phyloP scores from a whole-genome alignment of 306 rosid genomes.

The Oxytropis ochrocephala region DNA sequence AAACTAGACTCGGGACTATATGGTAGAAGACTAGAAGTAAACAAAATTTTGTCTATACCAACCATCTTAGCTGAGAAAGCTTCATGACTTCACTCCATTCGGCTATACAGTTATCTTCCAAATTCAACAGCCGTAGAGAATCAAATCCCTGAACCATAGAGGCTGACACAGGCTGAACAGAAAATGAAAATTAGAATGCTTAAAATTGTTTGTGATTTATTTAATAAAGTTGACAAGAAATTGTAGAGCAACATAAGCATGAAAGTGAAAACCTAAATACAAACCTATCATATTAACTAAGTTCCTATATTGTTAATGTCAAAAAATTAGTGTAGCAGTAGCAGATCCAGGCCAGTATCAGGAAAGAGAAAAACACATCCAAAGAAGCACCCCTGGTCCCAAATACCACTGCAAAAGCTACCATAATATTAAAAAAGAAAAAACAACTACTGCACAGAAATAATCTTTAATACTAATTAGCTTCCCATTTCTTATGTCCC shows the following conservation, averaged over 20 bases:
- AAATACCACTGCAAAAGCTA: neutral
- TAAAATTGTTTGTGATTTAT: conserved; percentile 3
- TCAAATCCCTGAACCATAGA: conserved; percentile 73
- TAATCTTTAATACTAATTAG: neutral
- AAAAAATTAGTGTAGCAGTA: neutral
- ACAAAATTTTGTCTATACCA: conserved; percentile 7
- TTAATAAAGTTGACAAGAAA: neutral
- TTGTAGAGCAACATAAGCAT: neutral
- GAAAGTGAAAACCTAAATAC: neutral
- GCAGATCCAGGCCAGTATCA: conserved; percentile 15
- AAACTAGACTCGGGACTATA: neutral
- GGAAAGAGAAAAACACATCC: neutral
- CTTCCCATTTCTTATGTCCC: neutral
- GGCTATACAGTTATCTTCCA: conserved; percentile 72
- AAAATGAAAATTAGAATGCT: conserved; percentile 22
- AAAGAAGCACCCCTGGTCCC: conserved; percentile 12
- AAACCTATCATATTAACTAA: neutral
- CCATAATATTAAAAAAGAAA: neutral
- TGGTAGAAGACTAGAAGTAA: conserved; percentile 17
- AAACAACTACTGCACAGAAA: neutral
- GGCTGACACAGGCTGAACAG: conserved; percentile 59
- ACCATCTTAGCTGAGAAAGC: conserved; percentile 81
- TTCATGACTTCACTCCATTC: conserved; percentile 83
- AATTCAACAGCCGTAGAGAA: conserved; percentile 73
- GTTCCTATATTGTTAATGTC: conserved; percentile 10